A percentile compares a stretch with the other conserved stretches of the same genome.
These are phyloP conservation scores for Eucalyptus pauciflora DNA, from an alignment of 345 rosid genomes.

Conservation along the genomic window DNA sequence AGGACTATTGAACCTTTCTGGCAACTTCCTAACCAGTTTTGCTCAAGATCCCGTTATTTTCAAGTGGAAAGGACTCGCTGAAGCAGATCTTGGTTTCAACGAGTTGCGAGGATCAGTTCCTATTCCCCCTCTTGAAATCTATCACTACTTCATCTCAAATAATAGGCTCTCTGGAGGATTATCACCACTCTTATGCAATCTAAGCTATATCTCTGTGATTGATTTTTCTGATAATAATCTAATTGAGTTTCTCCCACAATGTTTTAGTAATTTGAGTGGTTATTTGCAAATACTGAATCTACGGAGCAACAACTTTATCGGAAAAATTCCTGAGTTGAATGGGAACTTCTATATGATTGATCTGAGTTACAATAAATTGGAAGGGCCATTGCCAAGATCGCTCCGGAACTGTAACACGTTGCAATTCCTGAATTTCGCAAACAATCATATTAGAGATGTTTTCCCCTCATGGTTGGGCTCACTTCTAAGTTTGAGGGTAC, in stretches of 20 bases:
- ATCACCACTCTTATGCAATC: background rate
- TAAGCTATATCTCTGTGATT: background rate
- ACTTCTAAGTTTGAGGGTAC: background rate
- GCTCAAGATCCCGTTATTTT: background rate
- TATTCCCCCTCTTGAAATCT: background rate
- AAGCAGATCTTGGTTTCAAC: background rate
- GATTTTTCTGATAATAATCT: background rate
- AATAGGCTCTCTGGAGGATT: constrained; percentile 2
- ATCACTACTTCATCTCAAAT: background rate
- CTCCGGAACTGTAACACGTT: fast-evolving
- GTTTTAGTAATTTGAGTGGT: background rate
- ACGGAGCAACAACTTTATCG: no score
- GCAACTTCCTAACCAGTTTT: constrained; percentile 3
- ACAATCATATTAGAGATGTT: background rate
- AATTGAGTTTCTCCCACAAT: background rate
- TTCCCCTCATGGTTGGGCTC: background rate
- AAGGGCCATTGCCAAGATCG: background rate
- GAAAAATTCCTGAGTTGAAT: background rate
- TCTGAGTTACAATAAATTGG: background rate
- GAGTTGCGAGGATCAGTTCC: constrained; percentile 4
- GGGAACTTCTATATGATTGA: fast-evolving
- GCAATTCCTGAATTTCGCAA: background rate
- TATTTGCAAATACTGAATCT: background rate
- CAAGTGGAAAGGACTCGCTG: background rate
- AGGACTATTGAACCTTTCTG: fast-evolving